phyloP scores from a whole-genome alignment of 257 asterid genomes.

The Primulina huaijiensis region DNA sequence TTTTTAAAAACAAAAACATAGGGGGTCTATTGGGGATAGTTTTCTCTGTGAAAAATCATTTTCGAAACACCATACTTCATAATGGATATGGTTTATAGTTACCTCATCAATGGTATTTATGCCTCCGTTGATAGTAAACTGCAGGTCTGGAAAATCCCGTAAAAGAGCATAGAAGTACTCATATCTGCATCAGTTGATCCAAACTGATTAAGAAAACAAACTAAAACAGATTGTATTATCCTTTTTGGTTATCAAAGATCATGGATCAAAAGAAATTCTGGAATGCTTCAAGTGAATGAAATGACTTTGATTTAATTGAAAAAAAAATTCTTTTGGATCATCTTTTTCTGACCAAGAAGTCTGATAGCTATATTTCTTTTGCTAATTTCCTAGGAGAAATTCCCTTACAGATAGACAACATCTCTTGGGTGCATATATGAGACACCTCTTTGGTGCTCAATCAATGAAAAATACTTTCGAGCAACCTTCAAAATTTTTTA shows the following conservation, averaged over 20 bases:
- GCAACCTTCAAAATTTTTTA: neutral
- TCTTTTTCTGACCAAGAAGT: neutral
- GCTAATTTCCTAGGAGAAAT: neutral
- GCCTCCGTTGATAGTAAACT: constrained; percentile 93
- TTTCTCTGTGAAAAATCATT: constrained; percentile 4
- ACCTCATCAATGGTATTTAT: constrained; percentile 86
- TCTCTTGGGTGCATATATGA: neutral
- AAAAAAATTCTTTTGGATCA: neutral
- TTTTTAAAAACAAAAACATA: too few relatives aligned
- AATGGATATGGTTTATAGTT: constrained; percentile 23
- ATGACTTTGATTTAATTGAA: neutral
- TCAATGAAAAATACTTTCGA: neutral
- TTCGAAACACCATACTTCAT: constrained; percentile 12
- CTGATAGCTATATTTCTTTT: neutral
- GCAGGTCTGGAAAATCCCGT: constrained; percentile 95
- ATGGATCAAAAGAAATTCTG: neutral
- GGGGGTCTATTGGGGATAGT: too few relatives aligned
- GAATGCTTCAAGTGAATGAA: neutral
- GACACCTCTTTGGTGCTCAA: neutral
- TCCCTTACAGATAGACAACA: neutral
- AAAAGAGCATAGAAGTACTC: constrained; percentile 92
- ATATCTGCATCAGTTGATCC: constrained; percentile 48
- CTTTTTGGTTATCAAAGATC: neutral
- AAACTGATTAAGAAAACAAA: constrained; percentile 19
- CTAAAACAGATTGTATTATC: neutral